Percentiles rank a stretch among this genome's conserved stretches.
phyloP scores from a whole-genome alignment of 2,329 filamentous ascomycete species.

The Alternaria triticimaculans region DNA sequence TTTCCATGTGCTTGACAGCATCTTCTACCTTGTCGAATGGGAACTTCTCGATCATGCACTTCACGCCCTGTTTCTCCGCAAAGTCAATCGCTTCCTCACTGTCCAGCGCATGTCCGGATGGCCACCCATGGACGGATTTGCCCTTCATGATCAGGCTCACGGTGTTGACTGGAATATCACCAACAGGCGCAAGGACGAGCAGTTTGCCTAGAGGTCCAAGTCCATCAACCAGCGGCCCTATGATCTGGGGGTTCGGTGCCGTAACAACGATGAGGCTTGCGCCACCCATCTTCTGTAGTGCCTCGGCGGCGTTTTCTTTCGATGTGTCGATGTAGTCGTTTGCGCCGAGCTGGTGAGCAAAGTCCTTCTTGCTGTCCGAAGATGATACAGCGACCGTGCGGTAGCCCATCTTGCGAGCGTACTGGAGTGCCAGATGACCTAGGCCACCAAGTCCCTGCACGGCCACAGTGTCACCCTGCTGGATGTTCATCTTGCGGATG shows the following conservation, averaged over 20 bases:
- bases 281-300: conserved; percentile 65
- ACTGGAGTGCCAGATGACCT: conserved; percentile 62
- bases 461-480: conserved; percentile 56
- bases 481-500: conserved; percentile 57
- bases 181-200: conserved; percentile 62
- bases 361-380: conserved; percentile 59
- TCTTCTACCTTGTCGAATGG: conserved; percentile 59
- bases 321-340: conserved; percentile 64
- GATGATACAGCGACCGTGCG: conserved; percentile 60
- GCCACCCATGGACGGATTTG: conserved; percentile 59
- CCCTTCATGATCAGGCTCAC: conserved; percentile 56
- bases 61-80: conserved; percentile 55
- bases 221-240: conserved; percentile 61
- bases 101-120: conserved; percentile 60
- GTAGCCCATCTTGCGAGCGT: conserved; percentile 60
- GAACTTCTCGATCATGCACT: conserved; percentile 63
- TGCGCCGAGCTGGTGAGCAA: conserved; percentile 62
- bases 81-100: conserved; percentile 61
- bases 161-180: conserved; percentile 54
- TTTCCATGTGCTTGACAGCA: conserved; percentile 59
- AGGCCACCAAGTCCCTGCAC: conserved; percentile 62
- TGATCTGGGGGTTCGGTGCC: conserved; percentile 64
- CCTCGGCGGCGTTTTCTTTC: conserved; percentile 56
- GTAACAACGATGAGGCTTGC: conserved; percentile 68
- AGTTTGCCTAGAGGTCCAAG: conserved; percentile 64